phyloP scores from a whole-genome alignment of 257 asterid genomes.

The Rubia yunnanensis region DNA sequence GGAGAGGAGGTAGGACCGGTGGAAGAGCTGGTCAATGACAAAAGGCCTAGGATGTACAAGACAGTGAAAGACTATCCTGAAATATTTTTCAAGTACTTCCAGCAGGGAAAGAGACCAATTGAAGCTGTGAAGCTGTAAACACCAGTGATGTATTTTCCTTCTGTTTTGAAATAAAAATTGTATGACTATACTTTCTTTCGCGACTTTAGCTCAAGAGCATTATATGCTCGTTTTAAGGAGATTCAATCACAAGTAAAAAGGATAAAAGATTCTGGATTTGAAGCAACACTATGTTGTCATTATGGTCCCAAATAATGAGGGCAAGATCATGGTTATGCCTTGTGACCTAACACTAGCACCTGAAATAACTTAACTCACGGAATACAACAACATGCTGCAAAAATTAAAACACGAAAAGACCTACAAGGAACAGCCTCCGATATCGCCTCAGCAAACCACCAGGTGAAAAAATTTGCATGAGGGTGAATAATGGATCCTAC shows the following conservation, averaged over 20 bases:
- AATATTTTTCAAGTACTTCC: constrained; percentile 22
- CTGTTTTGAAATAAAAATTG: neutral
- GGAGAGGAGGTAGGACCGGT: constrained; percentile 31
- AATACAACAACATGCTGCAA: neutral
- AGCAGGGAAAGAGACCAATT: constrained; percentile 34
- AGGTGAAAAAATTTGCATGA: neutral
- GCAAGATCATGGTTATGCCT: neutral
- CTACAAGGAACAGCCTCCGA: neutral
- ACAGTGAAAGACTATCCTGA: constrained; percentile 20
- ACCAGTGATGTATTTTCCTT: neutral
- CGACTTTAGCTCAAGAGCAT: neutral
- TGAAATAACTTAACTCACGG: neutral
- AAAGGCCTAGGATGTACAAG: constrained; percentile 28
- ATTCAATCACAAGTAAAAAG: neutral
- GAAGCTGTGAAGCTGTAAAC: constrained; percentile 19
- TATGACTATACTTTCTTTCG: neutral
- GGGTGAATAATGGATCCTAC: neutral
- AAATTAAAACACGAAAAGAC: neutral
- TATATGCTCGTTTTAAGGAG: neutral
- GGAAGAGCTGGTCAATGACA: constrained; percentile 24
- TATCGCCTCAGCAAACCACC: neutral
- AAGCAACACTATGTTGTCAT: neutral
- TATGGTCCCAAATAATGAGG: neutral
- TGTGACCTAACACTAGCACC: neutral
- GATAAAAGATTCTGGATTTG: neutral